These are phyloP conservation scores for Metschnikowia continentalis DNA, from an alignment of 805 yeast species.

Conservation along the genomic window DNA sequence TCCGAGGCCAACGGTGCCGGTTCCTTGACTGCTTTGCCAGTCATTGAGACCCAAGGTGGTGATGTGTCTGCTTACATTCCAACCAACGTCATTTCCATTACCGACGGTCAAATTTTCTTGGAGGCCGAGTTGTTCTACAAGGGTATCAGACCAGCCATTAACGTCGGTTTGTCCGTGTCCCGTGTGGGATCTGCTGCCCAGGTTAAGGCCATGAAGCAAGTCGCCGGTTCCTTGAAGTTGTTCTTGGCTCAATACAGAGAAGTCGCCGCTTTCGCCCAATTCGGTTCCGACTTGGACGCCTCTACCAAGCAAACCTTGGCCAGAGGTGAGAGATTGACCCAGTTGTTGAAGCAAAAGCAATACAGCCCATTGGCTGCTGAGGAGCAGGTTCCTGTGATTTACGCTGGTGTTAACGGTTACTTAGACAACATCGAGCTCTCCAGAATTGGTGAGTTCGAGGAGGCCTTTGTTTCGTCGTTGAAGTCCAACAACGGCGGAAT, in stretches of 20 bases:
- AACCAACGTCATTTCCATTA: constrained; percentile 95
- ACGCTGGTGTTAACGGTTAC: constrained; percentile 99
- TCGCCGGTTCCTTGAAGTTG: constrained; percentile 99
- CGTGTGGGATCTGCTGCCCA: constrained; percentile 99
- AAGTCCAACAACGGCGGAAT: constrained; percentile 85
- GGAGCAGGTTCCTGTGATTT: constrained; percentile 97
- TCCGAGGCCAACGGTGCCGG: constrained; percentile 86
- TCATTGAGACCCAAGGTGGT: constrained; percentile 98
- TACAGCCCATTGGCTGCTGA: constrained; percentile 95
- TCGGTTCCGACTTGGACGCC: constrained; percentile 99
- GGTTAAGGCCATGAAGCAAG: constrained; percentile 99
- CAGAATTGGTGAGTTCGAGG: constrained; percentile 88
- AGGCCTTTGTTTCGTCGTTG: constrained; percentile 86
- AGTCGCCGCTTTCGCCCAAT: constrained; percentile 99
- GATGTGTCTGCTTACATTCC: constrained; percentile 98
- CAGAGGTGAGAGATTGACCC: constrained; percentile 99
- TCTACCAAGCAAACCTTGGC: constrained; percentile 97
- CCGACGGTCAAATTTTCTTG: constrained; percentile 97
- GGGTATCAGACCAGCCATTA: constrained; percentile 99
- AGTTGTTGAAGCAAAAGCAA: constrained; percentile 97
- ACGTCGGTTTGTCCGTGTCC: constrained; percentile 99
- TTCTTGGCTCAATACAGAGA: constrained; percentile 99
- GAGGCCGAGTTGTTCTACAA: constrained; percentile 99
- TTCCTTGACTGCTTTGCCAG: constrained; percentile 93
- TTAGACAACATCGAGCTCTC: constrained; percentile 81